These are phyloP conservation scores for Dendrobium huoshanense DNA, from an alignment of 106 monocot genomes.

Conservation along the genomic window DNA sequence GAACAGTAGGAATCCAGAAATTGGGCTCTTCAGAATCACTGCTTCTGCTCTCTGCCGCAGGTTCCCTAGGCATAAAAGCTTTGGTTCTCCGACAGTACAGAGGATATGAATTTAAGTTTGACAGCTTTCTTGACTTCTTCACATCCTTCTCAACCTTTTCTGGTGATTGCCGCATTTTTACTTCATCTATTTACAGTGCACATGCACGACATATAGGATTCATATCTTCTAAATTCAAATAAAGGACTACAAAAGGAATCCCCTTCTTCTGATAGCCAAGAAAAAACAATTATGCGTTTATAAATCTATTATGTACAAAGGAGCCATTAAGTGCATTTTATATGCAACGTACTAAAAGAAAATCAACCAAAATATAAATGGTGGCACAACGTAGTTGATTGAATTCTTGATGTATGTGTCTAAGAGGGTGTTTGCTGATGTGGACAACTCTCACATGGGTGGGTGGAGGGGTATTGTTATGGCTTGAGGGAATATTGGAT, in stretches of 20 bases:
- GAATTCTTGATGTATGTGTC: too few relatives aligned
- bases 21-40: slow-evolving; percentile 50
- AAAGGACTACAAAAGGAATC: neutral
- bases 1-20: slow-evolving; percentile 82
- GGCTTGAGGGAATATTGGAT: too few relatives aligned
- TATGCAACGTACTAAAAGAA: neutral
- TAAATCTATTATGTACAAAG: neutral
- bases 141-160: slow-evolving; percentile 23
- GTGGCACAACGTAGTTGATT: too few relatives aligned
- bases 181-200: slow-evolving; percentile 27
- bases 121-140: slow-evolving; percentile 18
- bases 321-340: neutral
- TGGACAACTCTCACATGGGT: too few relatives aligned
- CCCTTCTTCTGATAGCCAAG: too few relatives aligned
- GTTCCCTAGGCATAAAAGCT: slow-evolving; percentile 5
- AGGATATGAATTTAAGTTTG: slow-evolving; percentile 7
- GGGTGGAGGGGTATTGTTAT: too few relatives aligned
- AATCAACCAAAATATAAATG: too few relatives aligned
- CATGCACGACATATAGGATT: neutral
- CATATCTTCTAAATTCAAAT: neutral
- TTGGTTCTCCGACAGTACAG: slow-evolving; percentile 23
- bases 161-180: slow-evolving; percentile 9
- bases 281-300: neutral
- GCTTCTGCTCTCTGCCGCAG: slow-evolving; percentile 1
- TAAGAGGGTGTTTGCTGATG: too few relatives aligned